A percentile compares a stretch with the other conserved stretches of the same genome.
phyloP scores from a whole-genome alignment of 306 rosid species.

The Lablab purpureus region DNA sequence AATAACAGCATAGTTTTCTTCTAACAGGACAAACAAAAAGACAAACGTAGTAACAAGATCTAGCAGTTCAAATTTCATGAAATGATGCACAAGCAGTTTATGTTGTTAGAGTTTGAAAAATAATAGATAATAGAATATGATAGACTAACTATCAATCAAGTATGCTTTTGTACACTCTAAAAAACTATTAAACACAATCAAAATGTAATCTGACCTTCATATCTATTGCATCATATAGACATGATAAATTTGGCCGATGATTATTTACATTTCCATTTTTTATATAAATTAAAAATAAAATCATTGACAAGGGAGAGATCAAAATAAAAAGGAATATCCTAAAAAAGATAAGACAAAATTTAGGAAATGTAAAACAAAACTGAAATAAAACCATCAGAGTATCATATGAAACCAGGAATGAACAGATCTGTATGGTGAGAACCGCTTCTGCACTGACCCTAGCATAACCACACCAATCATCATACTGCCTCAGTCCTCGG shows the following conservation, averaged over 20 bases:
- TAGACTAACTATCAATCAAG: neutral
- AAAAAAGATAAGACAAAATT: neutral
- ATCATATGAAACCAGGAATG: neutral
- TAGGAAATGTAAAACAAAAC: neutral
- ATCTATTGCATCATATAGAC: neutral
- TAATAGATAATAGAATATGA: neutral
- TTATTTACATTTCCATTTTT: too few species aligned
- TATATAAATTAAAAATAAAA: neutral
- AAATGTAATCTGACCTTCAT: neutral
- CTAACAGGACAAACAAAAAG: neutral
- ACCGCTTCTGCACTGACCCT: neutral
- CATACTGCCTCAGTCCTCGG: neutral
- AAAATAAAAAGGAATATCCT: neutral
- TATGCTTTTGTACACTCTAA: neutral
- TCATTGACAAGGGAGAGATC: neutral
- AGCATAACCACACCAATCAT: constrained; percentile 12
- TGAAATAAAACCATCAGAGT: neutral
- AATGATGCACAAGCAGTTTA: constrained; percentile 20
- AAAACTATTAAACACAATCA: neutral
- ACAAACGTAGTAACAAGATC: neutral
- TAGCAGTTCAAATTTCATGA: constrained; percentile 16
- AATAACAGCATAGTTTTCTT: neutral
- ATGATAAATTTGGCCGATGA: neutral
- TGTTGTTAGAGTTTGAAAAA: constrained; percentile 4
- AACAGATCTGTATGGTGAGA: neutral